phyloP scores from a whole-genome alignment of 495 filamentous ascomycete genomes.

The Penicillium crystallinum region DNA sequence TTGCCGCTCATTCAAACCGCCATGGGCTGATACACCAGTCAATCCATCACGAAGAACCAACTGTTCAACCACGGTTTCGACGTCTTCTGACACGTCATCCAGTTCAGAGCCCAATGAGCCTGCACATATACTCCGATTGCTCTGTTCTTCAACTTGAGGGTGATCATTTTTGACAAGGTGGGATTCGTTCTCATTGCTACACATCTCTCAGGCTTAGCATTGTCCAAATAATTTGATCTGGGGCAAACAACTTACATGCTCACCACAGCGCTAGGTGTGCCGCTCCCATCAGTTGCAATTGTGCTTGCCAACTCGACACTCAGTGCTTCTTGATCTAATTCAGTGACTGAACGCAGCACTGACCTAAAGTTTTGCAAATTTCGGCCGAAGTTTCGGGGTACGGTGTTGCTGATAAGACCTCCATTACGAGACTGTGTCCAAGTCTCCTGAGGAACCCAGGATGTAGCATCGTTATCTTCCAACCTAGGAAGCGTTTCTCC shows the following conservation, averaged over 20 bases:
- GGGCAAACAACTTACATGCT: not conserved
- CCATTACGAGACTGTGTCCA: not conserved
- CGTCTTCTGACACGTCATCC: not conserved
- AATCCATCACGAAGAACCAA: not conserved
- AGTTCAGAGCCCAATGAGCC: not conserved
- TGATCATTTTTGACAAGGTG: not conserved
- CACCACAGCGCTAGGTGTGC: not conserved
- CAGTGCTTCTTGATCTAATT: not conserved
- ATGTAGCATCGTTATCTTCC: not conserved
- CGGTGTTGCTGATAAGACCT: not conserved
- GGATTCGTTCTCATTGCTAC: not conserved
- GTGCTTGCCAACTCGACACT: too few relatives aligned
- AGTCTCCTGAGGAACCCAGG: not conserved
- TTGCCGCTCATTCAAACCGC: not conserved
- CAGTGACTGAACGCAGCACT: not conserved
- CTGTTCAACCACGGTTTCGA: not conserved
- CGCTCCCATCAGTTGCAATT: not conserved
- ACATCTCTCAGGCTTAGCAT: not conserved
- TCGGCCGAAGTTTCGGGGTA: slow-evolving; percentile 5
- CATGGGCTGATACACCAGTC: not conserved
- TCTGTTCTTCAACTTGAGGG: not conserved
- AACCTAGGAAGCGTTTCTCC: not conserved
- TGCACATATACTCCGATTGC: not conserved
- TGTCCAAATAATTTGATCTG: not conserved
- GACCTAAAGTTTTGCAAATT: not conserved